Evolutionary conservation across 2,329 filamentous ascomycete genomes (phyloP).

Genomic region (Ustilaginoidea virens): DNA sequence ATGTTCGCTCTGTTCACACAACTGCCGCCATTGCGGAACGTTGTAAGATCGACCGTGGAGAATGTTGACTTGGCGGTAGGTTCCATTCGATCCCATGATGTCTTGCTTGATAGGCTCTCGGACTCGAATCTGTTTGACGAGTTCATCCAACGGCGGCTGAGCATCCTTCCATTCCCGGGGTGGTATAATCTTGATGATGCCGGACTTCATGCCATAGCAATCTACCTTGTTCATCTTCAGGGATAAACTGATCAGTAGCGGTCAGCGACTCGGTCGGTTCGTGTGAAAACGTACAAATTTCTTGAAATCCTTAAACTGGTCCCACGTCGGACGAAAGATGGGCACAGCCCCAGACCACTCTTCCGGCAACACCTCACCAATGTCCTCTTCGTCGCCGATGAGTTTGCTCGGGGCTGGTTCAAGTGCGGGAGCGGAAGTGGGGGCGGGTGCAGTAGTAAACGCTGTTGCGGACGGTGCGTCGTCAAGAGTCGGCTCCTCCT

Average conservation of each 20-base stretch:
- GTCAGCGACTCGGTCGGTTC: too few species aligned
- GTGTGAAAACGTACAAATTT: constrained; percentile 53
- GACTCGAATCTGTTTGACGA: constrained; percentile 81
- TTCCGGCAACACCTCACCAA: constrained; percentile 67
- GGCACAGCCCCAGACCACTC: constrained; percentile 87
- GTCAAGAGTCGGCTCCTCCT: constrained; percentile 32
- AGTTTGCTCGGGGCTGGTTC: constrained; percentile 8
- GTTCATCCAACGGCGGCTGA: constrained; percentile 64
- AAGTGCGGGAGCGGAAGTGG: constrained; percentile 9
- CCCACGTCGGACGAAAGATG: constrained; percentile 90
- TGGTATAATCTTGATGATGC: constrained; percentile 90
- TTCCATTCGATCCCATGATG: constrained; percentile 89
- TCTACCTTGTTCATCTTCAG: constrained; percentile 65
- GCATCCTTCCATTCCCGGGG: constrained; percentile 83
- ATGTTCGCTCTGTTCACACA: constrained; percentile 90
- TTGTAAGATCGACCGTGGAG: constrained; percentile 95
- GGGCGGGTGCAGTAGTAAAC: constrained; percentile 10
- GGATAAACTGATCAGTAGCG: constrained; percentile 12
- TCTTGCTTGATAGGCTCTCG: constrained; percentile 97
- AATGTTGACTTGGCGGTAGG: constrained; percentile 93
- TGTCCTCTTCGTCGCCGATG: constrained; percentile 39
- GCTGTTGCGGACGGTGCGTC: constrained; percentile 12
- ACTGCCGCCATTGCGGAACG: constrained; percentile 82
- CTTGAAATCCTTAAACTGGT: constrained; percentile 88
- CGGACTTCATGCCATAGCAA: constrained; percentile 90